A percentile compares a stretch with the other conserved stretches of the same genome.
phyloP scores from a whole-genome alignment of 2,329 filamentous ascomycete species.

The Ophiostoma ulmi region DNA sequence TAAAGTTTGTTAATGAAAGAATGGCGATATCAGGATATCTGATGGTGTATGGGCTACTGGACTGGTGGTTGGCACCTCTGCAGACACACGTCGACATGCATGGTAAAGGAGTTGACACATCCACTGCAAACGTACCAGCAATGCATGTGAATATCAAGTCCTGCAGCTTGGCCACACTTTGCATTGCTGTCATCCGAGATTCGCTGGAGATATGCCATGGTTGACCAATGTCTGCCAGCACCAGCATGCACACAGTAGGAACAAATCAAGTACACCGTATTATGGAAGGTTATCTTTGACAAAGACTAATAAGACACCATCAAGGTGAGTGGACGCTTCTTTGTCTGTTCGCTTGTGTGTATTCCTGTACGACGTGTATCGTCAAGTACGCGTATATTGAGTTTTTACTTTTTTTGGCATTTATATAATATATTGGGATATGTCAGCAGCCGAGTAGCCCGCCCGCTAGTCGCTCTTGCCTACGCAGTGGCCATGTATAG shows the following conservation, averaged over 20 bases:
- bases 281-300: background rate
- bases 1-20: background rate
- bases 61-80: background rate
- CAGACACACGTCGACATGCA: background rate
- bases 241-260: background rate
- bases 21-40: background rate
- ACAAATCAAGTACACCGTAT: too few species aligned
- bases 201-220: constrained; percentile 1
- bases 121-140: background rate
- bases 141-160: background rate
- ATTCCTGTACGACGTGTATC: background rate
- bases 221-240: background rate
- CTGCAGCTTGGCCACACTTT: background rate
- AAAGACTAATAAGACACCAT: background rate
- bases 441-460: too few species aligned
- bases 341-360: background rate
- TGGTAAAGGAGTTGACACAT: background rate
- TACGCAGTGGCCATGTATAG: background rate
- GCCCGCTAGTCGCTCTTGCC: background rate
- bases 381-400: background rate
- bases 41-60: background rate
- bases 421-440: too few species aligned
- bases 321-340: background rate
- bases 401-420: too few species aligned
- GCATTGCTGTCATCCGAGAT: background rate